Evolutionary conservation across 1,139 yeast species (phyloP).

Genomic region (Diutina sp.): DNA sequence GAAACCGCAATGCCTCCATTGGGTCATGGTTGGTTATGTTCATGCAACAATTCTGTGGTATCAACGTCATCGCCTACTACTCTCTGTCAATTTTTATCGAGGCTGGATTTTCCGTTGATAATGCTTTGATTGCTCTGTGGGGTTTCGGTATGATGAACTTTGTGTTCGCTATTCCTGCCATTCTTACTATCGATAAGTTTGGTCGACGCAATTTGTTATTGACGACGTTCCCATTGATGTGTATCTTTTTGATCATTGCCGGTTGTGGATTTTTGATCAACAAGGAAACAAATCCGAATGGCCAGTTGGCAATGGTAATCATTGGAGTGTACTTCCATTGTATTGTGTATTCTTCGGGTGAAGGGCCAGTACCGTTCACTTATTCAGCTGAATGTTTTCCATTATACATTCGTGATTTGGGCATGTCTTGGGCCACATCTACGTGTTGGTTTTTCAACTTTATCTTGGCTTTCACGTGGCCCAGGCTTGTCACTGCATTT

Average conservation of each 20-base stretch:
- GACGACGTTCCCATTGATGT: conserved; percentile 1
- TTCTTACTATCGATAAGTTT: neutral
- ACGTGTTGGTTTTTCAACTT: conserved; percentile 83
- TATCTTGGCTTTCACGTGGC: conserved; percentile 75
- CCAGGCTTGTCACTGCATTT: conserved; percentile 51
- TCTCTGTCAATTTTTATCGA: neutral
- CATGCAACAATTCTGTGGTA: conserved; percentile 90
- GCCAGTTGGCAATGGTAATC: conserved; percentile 48
- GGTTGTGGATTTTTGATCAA: conserved; percentile 47
- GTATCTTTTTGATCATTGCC: neutral
- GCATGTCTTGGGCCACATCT: conserved; percentile 78
- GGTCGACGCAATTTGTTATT: conserved; percentile 1
- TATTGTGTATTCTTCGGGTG: conserved; percentile 70
- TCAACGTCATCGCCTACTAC: conserved; percentile 17
- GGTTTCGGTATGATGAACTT: conserved; percentile 3
- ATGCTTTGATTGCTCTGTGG: neutral
- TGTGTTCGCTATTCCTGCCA: conserved; percentile 2
- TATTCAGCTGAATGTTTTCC: conserved; percentile 84
- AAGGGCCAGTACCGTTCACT: conserved; percentile 87
- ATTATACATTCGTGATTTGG: conserved; percentile 70
- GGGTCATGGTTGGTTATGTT: conserved; percentile 79
- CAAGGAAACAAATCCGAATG: conserved; percentile 9
- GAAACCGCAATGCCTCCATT: conserved; percentile 73
- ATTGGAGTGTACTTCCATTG: conserved; percentile 66
- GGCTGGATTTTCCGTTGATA: neutral